These are phyloP conservation scores for Pezizomycotina sp. DNA, from an alignment of 2,329 filamentous ascomycete genomes.

Conservation along the genomic window DNA sequence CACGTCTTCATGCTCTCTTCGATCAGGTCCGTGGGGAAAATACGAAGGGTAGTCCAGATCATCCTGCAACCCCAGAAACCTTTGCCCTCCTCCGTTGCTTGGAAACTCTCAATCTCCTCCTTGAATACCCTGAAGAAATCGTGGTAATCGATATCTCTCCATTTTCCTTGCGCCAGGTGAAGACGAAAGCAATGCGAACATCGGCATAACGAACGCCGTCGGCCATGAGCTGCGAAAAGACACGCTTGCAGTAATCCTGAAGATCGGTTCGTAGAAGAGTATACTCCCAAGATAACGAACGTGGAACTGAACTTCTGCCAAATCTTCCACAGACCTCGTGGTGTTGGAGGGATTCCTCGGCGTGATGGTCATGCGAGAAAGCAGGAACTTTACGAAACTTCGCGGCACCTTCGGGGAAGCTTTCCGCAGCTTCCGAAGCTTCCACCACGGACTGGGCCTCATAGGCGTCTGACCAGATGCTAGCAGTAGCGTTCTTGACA, in stretches of 20 bases:
- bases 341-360: slow-evolving; percentile 57
- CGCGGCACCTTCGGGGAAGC: slow-evolving; percentile 57
- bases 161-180: slow-evolving; percentile 15
- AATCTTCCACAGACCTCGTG: slow-evolving; percentile 65
- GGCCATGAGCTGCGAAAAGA: slow-evolving; percentile 54
- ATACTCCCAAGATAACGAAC: too few relatives aligned
- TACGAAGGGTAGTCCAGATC: slow-evolving; percentile 67
- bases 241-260: slow-evolving; percentile 49
- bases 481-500: slow-evolving; percentile 30
- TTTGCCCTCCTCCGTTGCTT: slow-evolving; percentile 50
- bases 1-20: slow-evolving; percentile 75
- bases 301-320: slow-evolving; percentile 67
- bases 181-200: slow-evolving; percentile 54
- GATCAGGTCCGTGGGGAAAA: slow-evolving; percentile 46
- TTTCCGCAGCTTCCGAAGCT: slow-evolving; percentile 46
- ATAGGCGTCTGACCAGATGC: slow-evolving; percentile 55
- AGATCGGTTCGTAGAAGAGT: slow-evolving; percentile 81
- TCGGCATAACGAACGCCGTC: slow-evolving; percentile 81
- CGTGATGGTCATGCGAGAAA: slow-evolving; percentile 53
- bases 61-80: slow-evolving; percentile 69
- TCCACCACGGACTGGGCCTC: slow-evolving; percentile 27
- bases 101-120: slow-evolving; percentile 65
- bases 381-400: slow-evolving; percentile 66
- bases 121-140: slow-evolving; percentile 56
- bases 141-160: slow-evolving; percentile 26